Base-by-base conservation (phyloP, 345 rosid genomes). In the Eucalyptus paniculata region DNA sequence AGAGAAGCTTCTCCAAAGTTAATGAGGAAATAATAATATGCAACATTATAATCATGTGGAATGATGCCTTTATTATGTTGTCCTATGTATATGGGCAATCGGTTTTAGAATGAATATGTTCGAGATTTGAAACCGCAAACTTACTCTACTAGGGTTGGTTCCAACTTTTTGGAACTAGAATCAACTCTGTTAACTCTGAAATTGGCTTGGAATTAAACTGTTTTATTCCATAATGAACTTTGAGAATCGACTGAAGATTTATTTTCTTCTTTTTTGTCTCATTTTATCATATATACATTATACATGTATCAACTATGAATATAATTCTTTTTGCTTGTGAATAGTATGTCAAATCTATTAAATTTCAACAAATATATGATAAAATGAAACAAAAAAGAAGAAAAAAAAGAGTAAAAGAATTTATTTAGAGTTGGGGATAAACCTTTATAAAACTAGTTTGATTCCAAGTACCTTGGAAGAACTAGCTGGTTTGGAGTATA, bases 91-190 rank as follows among this genome's bases (percentile, higher is more conserved):
- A 10, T 65, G 77, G 32, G 0, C n/a, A 4, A 15, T 65, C 0
- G 3, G 3, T 65, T 65, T n/a, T n/a, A 65, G 37, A 16, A 6
- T n/a, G 19, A 3, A 4, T 65, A n/a, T 16, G 10, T 65, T 65
- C 3, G 0, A 65, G 8, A 77, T 37, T 37, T 21, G 7, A 4
- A 40, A 21, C 3, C 0, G 12, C 1, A 11, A 69, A 34, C 24
- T 1, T 34, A 69, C 1, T 6, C 1, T 37, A 9, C 2, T 0
- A 2, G 15, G 45, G 8, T 19, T 6, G 1, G 15, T 21, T 40
- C 16, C 85, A 40, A 77, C 4, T 21, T 21, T 40, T 40, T 21
- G 9, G 16, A 65, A 1, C 11, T n/a, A 17, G 19, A 23, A 12
- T 14, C 47, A 37, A 40, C 28, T 77, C 4, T 37, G 16, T 77